Evolutionary conservation across 1,139 yeast species (phyloP).

Genomic region (Geotrichum macrosporum): DNA sequence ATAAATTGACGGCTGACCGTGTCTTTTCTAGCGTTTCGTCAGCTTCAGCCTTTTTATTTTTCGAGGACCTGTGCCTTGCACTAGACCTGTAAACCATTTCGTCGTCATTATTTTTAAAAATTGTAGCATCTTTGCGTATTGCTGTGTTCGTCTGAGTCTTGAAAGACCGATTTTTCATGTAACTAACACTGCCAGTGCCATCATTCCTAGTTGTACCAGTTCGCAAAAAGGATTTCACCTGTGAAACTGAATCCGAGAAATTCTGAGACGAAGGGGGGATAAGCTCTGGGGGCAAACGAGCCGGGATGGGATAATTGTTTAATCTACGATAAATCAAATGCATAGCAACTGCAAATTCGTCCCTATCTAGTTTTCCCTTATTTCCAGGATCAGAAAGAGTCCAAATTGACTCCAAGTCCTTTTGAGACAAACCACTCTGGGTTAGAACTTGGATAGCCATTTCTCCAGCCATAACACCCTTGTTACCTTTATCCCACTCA

Average conservation of each 20-base stretch:
- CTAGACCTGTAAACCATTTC: constrained; percentile 65
- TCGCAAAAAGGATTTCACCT: constrained; percentile 47
- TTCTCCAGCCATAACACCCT: constrained; percentile 75
- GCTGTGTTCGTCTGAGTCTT: constrained; percentile 36
- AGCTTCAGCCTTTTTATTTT: constrained; percentile 13
- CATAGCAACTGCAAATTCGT: constrained; percentile 93
- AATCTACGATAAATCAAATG: constrained; percentile 81
- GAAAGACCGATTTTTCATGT: constrained; percentile 32
- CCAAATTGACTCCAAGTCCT: constrained; percentile 89
- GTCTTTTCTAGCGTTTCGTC: constrained; percentile 46
- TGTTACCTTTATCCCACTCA: constrained; percentile 73
- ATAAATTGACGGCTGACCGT: constrained; percentile 26
- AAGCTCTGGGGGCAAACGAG: constrained; percentile 51
- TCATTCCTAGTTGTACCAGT: constrained; percentile 24
- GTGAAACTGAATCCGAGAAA: constrained; percentile 45
- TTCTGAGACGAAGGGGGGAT: constrained; percentile 78
- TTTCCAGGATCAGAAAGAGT: constrained; percentile 86
- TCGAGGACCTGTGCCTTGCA: constrained; percentile 51
- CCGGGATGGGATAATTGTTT: constrained; percentile 75
- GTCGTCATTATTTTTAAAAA: constrained; percentile 59
- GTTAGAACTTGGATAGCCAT: constrained; percentile 84
- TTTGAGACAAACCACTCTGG: constrained; percentile 81
- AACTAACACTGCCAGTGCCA: constrained; percentile 27
- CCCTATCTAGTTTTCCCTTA: constrained; percentile 72
- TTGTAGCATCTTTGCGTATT: constrained; percentile 47